Percentiles rank a stretch among this genome's conserved stretches.
Evolutionary conservation across 345 rosid genomes (phyloP).

Genomic region (Moringa oleifera): DNA sequence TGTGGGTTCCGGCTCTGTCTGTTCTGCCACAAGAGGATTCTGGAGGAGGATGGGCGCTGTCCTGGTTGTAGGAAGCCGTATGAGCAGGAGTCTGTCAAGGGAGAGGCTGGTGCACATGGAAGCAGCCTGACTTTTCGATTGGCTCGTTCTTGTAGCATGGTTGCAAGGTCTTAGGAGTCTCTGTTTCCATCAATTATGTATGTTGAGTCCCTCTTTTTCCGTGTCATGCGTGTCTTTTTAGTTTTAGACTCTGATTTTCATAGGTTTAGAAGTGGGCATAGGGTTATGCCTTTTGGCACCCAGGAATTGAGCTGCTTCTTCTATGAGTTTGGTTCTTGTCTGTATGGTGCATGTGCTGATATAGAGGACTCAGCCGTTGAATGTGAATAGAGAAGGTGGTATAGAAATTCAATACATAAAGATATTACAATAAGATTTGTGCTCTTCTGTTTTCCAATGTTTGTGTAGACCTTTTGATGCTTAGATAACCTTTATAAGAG

Average conservation of each 20-base stretch:
- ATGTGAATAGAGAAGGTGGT: slow-evolving; percentile 72
- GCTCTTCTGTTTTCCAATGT: slow-evolving; percentile 1
- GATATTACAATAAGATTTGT: slow-evolving; percentile 21
- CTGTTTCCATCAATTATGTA: slow-evolving; percentile 25
- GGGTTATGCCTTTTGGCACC: slow-evolving; percentile 46
- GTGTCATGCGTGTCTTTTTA: slow-evolving; percentile 26
- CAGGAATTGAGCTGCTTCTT: slow-evolving; percentile 44
- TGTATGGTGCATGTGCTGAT: slow-evolving; percentile 54
- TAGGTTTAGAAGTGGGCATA: slow-evolving; percentile 48
- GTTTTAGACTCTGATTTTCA: slow-evolving; percentile 30
- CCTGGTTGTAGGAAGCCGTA: slow-evolving; percentile 93
- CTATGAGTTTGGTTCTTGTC: slow-evolving; percentile 47
- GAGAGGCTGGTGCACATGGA: slow-evolving; percentile 50
- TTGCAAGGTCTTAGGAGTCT: slow-evolving; percentile 57
- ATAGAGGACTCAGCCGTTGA: slow-evolving; percentile 54
- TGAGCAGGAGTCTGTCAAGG: slow-evolving; percentile 39
- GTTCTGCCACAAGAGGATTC: slow-evolving; percentile 93
- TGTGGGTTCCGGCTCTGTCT: slow-evolving; percentile 92
- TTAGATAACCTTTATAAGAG: not conserved
- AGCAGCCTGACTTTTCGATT: slow-evolving; percentile 54
- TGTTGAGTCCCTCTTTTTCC: slow-evolving; percentile 32
- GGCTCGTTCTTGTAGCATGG: slow-evolving; percentile 82
- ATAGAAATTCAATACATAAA: slow-evolving; percentile 61
- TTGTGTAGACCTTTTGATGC: not conserved
- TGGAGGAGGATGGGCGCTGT: slow-evolving; percentile 88